These are phyloP conservation scores for Nicotiana benthamiana DNA, from an alignment of 257 asterid species.

Conservation along the genomic window DNA sequence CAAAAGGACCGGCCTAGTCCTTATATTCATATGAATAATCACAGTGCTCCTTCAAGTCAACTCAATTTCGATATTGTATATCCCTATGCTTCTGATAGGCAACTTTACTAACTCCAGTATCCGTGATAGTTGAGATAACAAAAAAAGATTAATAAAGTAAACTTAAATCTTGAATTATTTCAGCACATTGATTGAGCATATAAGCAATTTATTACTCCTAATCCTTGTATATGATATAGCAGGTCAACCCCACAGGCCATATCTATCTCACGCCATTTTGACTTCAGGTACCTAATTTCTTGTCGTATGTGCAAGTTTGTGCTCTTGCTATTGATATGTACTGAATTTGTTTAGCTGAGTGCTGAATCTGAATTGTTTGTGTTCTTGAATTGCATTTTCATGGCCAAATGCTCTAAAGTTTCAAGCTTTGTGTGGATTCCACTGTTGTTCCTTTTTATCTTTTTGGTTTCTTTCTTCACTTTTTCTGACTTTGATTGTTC, in stretches of 20 bases:
- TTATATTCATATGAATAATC: no score
- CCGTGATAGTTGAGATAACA: no score
- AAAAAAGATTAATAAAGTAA: not conserved
- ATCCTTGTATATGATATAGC: no score
- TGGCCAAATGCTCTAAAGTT: not conserved
- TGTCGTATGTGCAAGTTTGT: not conserved
- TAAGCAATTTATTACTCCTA: no score
- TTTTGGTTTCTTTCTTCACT: not conserved
- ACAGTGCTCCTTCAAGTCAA: no score
- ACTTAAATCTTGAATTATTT: not conserved
- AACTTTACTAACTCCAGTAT: no score
- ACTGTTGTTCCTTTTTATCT: not conserved
- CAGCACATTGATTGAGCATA: not conserved
- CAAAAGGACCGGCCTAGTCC: no score
- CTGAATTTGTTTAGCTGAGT: not conserved
- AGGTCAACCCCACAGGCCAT: not conserved
- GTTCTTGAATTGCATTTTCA: not conserved
- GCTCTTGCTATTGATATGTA: not conserved
- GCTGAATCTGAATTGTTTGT: not conserved
- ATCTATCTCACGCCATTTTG: not conserved
- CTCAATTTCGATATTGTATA: no score
- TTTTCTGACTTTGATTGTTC: not conserved
- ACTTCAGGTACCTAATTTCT: slow-evolving; percentile 3
- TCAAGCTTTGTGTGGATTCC: not conserved
- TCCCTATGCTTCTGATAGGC: no score